Percentiles rank a stretch among this genome's conserved stretches.
Conservation (phyloP, 495 filamentous ascomycete species). For the Trichoderma gamsii region DNA sequence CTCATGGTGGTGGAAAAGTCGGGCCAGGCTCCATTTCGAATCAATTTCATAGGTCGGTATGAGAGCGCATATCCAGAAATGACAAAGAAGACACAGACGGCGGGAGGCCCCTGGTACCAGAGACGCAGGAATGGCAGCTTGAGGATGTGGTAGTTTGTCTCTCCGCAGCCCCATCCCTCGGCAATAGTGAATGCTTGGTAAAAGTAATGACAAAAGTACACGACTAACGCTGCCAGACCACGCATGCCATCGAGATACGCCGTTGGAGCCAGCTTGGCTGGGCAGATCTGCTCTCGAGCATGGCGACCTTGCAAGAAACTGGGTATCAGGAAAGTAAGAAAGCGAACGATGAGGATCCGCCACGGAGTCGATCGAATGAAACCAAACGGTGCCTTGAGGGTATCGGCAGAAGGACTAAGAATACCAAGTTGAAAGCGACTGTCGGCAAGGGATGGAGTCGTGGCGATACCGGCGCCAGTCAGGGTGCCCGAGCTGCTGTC, state of each 20-base stretch:
- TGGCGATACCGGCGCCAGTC: conserved; percentile 9
- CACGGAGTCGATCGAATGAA: conserved; percentile 25
- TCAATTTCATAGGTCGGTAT: conserved; percentile 56
- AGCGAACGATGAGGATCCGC: conserved; percentile 24
- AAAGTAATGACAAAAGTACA: conserved; percentile 50
- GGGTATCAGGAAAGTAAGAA: conserved; percentile 32
- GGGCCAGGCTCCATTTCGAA: conserved; percentile 39
- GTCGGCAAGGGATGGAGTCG: background rate
- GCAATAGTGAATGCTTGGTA: conserved; percentile 41
- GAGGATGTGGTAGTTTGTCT: conserved; percentile 38
- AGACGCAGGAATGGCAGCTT: conserved; percentile 63
- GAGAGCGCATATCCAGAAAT: conserved; percentile 67
- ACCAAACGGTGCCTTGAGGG: conserved; percentile 10
- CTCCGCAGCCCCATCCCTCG: conserved; percentile 31
- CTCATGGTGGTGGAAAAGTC: conserved; percentile 38
- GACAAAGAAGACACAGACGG: conserved; percentile 73
- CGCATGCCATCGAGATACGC: conserved; percentile 54
- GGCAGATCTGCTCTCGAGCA: conserved; percentile 22
- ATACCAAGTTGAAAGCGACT: conserved; percentile 1
- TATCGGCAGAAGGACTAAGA: background rate
- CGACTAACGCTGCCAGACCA: conserved; percentile 52
- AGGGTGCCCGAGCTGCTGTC: background rate
- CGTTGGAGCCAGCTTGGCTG: conserved; percentile 34
- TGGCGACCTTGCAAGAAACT: conserved; percentile 32
- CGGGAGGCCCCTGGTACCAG: conserved; percentile 60